phyloP scores from a whole-genome alignment of 306 rosid species.

The Quercus wislizeni region DNA sequence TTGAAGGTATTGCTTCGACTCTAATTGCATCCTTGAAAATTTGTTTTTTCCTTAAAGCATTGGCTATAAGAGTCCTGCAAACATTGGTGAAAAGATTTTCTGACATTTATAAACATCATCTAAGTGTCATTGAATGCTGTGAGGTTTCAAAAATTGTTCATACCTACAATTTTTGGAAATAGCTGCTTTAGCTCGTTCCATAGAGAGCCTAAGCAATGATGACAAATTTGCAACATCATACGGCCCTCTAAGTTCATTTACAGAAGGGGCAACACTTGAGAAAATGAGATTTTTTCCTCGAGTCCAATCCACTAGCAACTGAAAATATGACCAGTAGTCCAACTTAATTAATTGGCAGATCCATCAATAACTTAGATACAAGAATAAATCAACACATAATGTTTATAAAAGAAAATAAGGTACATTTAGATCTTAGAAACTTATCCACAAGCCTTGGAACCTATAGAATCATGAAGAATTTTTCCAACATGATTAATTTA shows the following conservation, averaged over 20 bases:
- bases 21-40: conserved; percentile 71
- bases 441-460: not conserved
- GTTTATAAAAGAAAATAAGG: not conserved
- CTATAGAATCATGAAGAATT: not conserved
- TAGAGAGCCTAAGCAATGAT: conserved; percentile 68
- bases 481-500: not conserved
- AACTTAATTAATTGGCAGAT: conserved; percentile 14
- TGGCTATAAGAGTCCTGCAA: conserved; percentile 69
- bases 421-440: not conserved
- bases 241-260: conserved; percentile 83
- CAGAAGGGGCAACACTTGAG: conserved; percentile 77
- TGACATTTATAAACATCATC: conserved; percentile 9
- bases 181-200: conserved; percentile 77
- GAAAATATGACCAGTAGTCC: conserved; percentile 18
- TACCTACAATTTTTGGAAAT: conserved; percentile 90
- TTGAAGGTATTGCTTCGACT: conserved; percentile 59
- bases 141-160: conserved; percentile 21
- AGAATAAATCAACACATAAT: not conserved
- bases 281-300: conserved; percentile 69
- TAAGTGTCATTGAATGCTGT: not conserved
- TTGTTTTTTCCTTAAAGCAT: conserved; percentile 68
- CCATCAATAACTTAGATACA: not conserved
- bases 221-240: conserved; percentile 83
- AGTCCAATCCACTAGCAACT: conserved; percentile 90
- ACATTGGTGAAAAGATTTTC: conserved; percentile 12